Percentiles rank a stretch among this genome's conserved stretches.
Evolutionary conservation across 371 early-diverging fungal species (phyloP).

Genomic region (Mortierella sp.): DNA sequence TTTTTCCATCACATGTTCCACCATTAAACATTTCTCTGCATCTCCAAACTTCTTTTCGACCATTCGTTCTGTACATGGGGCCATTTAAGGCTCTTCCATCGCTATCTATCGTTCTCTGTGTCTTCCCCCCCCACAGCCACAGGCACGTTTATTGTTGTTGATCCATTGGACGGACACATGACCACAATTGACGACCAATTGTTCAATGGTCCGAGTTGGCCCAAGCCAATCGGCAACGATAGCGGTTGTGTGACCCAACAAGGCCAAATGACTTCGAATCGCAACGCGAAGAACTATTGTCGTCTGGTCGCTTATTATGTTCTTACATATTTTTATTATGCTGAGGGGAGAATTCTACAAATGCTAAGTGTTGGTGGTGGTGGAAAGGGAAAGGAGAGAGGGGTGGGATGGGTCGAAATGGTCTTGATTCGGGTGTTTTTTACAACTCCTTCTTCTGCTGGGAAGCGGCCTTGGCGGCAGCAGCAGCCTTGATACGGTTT

Average conservation of each 20-base stretch:
- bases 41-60: neutral
- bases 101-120: neutral
- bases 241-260: neutral
- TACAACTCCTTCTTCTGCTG: constrained; percentile 27
- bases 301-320: neutral
- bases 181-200: neutral
- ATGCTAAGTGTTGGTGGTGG: neutral
- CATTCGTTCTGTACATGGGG: neutral
- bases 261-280: neutral
- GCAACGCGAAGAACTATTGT: neutral
- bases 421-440: neutral
- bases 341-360: neutral
- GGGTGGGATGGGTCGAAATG: neutral
- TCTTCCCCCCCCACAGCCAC: neutral
- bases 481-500: constrained; percentile 33
- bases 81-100: neutral
- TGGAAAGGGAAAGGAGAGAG: neutral
- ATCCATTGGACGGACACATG: neutral
- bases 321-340: neutral
- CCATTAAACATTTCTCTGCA: constrained; percentile 10
- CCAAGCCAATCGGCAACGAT: neutral
- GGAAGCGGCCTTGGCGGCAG: constrained; percentile 15
- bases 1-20: neutral
- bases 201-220: neutral
- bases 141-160: neutral